Conservation (phyloP, 495 filamentous ascomycete genomes). For the Aspergillus homomorphus region DNA sequence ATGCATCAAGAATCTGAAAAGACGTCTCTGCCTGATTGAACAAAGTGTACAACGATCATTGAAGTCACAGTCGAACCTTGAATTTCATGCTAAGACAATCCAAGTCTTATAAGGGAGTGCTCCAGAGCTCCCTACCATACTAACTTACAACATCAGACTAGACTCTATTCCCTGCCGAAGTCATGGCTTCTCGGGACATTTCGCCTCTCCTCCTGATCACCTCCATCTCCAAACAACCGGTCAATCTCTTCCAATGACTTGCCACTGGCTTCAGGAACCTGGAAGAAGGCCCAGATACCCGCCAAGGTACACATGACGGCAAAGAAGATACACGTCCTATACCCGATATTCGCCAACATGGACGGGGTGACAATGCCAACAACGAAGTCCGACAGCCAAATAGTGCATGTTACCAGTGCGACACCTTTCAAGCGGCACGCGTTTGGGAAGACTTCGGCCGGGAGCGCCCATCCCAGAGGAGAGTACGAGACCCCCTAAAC, state of each 20-base stretch:
- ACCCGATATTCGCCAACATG: conserved; percentile 59
- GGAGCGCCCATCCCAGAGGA: conserved; percentile 63
- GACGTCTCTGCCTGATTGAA: too few species aligned
- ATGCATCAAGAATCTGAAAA: too few species aligned
- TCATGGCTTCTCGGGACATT: not conserved
- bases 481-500: conserved; percentile 66
- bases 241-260: conserved; percentile 66
- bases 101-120: too few species aligned
- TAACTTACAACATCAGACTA: not conserved
- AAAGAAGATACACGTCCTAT: conserved; percentile 50
- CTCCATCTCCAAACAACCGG: conserved; percentile 45
- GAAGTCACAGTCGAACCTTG: too few species aligned
- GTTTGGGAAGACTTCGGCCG: conserved; percentile 63
- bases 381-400: conserved; percentile 65
- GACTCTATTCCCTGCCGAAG: not conserved
- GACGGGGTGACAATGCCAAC: conserved; percentile 61
- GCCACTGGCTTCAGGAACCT: conserved; percentile 64
- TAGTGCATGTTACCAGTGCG: conserved; percentile 55
- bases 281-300: conserved; percentile 55
- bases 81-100: too few species aligned
- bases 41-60: too few species aligned
- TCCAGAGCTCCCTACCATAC: too few species aligned
- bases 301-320: conserved; percentile 56
- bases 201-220: not conserved
- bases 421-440: conserved; percentile 62